These are phyloP conservation scores for Clitopilus hobsonii DNA, from an alignment of 768 basidiomycete species.

Conservation along the genomic window DNA sequence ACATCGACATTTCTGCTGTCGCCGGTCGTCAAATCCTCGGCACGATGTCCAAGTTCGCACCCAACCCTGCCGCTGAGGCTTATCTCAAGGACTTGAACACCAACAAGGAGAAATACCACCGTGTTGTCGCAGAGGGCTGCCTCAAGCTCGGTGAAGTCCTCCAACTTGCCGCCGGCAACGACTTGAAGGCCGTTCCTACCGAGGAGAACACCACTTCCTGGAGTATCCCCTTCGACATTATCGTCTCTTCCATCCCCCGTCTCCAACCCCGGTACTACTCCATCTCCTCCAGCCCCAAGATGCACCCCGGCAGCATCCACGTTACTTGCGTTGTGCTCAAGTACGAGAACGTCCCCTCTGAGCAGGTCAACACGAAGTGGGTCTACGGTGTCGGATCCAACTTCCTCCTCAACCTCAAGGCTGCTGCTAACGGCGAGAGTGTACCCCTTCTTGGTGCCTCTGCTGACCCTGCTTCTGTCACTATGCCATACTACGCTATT, in stretches of 20 bases:
- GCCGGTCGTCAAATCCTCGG: slow-evolving; percentile 94
- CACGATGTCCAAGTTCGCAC: slow-evolving; percentile 82
- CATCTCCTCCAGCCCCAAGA: slow-evolving; percentile 95
- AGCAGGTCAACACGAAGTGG: slow-evolving; percentile 54
- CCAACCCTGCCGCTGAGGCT: slow-evolving; percentile 69
- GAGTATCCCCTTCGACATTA: slow-evolving; percentile 94
- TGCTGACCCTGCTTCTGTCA: slow-evolving; percentile 31
- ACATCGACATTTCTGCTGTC: slow-evolving; percentile 93
- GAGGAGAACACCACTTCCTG: slow-evolving; percentile 78
- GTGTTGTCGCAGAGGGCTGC: slow-evolving; percentile 73
- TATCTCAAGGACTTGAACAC: slow-evolving; percentile 73
- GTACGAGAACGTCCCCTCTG: slow-evolving; percentile 65
- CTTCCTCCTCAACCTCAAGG: slow-evolving; percentile 90
- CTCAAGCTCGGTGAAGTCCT: slow-evolving; percentile 92
- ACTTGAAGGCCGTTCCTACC: slow-evolving; percentile 50
- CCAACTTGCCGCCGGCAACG: slow-evolving; percentile 84
- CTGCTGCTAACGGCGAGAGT: slow-evolving; percentile 58
- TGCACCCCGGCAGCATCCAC: slow-evolving; percentile 86
- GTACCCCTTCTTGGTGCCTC: slow-evolving; percentile 34
- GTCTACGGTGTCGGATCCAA: slow-evolving; percentile 92
- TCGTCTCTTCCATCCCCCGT: slow-evolving; percentile 89
- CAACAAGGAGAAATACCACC: slow-evolving; percentile 83
- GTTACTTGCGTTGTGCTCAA: slow-evolving; percentile 94
- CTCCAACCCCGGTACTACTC: slow-evolving; percentile 98
- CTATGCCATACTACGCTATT: slow-evolving; percentile 73